Base-by-base conservation (phyloP, 164 flowering plant genomes). In the Vitis labrusca region DNA sequence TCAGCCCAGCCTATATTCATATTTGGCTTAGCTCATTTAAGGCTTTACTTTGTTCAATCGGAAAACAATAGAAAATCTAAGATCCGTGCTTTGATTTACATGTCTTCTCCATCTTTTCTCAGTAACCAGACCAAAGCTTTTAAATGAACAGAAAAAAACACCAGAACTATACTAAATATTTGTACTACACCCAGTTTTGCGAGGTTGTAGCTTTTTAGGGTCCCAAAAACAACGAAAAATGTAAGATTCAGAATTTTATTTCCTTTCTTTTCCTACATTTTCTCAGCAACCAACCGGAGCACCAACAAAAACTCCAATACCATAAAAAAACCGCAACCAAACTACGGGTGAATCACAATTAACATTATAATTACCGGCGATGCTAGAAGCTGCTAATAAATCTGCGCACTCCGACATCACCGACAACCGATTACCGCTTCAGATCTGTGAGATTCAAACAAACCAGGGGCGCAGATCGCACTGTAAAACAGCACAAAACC, bases 331-430 rank as follows among this genome's bases (percentile, higher is more conserved):
- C 5, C 12, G 6, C 49, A 59, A 5, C 55, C 4, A 10, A 29
- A 56, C 50, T 51, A 58, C 11, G 9, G 10, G 8, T 3, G 8
- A 9, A 14, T 19, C 32, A 48, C 37, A 10, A 6, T 27, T 44
- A 23, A 37, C 17, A 14, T n/a, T 3, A 58, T 53, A 66, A 11
- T 37, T 67, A 76, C 73, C 78, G 9, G 61, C 7, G 53, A 59
- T 13, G 57, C 51, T 3, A 11, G 65, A 61, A 71, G 58, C 53
- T 49, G 71, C 44, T 14, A 62, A 53, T 9, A 62, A 61, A 71
- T 57, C 53, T 49, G 69, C 50, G 19, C 58, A 53, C 73, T 54
- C 65, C 77, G 78, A 73, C 84, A 81, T 81, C 74, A 61, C 78
- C 72, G 67, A 73, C 77, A 63, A 71, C 68, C 53, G 64, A 61